Conservation (phyloP, 108 stramenopile species). For the Bacterosira constricta region DNA sequence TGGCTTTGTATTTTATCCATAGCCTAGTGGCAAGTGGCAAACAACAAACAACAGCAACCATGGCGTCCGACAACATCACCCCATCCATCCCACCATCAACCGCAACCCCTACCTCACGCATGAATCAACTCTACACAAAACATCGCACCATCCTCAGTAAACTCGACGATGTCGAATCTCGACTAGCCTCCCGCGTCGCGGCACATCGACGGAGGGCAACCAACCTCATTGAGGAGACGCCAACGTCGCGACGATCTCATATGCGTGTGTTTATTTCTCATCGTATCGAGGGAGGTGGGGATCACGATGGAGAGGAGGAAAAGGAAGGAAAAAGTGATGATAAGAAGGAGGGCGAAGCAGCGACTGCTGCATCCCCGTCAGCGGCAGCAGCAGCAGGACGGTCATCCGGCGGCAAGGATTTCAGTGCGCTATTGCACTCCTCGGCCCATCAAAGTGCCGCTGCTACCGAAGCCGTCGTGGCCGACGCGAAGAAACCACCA, state of each 20-base stretch:
- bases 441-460: slow-evolving; percentile 21
- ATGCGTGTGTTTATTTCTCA: slow-evolving; percentile 75
- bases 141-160: slow-evolving; percentile 26
- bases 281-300: slow-evolving; percentile 28
- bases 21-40: too few species aligned
- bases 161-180: slow-evolving; percentile 70
- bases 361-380: slow-evolving; percentile 5
- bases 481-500: background rate
- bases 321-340: background rate
- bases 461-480: background rate
- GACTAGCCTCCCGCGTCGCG: slow-evolving; percentile 59
- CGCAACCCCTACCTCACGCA: slow-evolving; percentile 20
- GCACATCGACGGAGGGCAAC: slow-evolving; percentile 59
- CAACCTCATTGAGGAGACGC: slow-evolving; percentile 53
- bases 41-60: background rate
- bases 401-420: slow-evolving; percentile 38
- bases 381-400: background rate
- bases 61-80: background rate
- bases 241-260: slow-evolving; percentile 61
- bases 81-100: background rate
- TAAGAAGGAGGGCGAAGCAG: background rate
- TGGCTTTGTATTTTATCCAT: too few species aligned
- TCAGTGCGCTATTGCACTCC: slow-evolving; percentile 24
- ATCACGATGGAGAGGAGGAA: slow-evolving; percentile 9
- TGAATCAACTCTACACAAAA: slow-evolving; percentile 14